Conservation (phyloP, 768 basidiomycete genomes). For the Mycena sanguinolenta region DNA sequence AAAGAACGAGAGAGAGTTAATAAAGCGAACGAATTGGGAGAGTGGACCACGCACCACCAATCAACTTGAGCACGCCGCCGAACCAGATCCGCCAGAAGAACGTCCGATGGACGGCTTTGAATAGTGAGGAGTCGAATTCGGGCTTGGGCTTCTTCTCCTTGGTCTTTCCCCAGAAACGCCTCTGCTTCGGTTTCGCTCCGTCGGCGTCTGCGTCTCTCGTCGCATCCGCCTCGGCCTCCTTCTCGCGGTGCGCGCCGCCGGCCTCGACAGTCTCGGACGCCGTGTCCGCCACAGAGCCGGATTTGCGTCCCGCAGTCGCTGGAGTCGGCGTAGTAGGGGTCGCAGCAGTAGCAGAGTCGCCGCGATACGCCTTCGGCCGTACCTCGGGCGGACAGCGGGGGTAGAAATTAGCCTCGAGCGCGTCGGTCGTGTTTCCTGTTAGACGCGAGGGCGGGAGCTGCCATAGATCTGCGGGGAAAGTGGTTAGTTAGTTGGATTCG, state of each 20-base stretch:
- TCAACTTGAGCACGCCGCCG: slow-evolving; percentile 62
- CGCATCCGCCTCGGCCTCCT: too few species aligned
- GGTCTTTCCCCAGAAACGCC: slow-evolving; percentile 29
- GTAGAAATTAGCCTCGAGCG: slow-evolving; percentile 62
- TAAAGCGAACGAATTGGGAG: too few species aligned
- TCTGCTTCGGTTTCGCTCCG: slow-evolving; percentile 19
- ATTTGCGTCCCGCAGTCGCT: too few species aligned
- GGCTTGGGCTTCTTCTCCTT: slow-evolving; percentile 17
- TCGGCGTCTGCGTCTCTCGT: background rate
- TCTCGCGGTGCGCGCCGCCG: background rate
- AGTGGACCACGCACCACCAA: slow-evolving; percentile 47
- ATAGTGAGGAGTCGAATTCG: slow-evolving; percentile 63
- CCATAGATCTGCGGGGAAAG: slow-evolving; percentile 63
- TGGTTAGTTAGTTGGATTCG: too few species aligned
- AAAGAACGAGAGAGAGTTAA: too few species aligned
- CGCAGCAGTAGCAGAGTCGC: slow-evolving; percentile 1
- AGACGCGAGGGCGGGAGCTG: slow-evolving; percentile 55
- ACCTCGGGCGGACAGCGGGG: slow-evolving; percentile 63
- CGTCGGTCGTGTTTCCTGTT: slow-evolving; percentile 55
- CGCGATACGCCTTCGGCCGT: slow-evolving; percentile 53
- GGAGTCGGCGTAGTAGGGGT: too few species aligned
- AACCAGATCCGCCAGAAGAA: slow-evolving; percentile 63
- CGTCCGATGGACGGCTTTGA: slow-evolving; percentile 60
- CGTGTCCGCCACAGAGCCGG: too few species aligned
- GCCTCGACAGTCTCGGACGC: slow-evolving; percentile 19